Conservation (phyloP, 1,284 basidiomycete genomes). For the Boletellus sp. region DNA sequence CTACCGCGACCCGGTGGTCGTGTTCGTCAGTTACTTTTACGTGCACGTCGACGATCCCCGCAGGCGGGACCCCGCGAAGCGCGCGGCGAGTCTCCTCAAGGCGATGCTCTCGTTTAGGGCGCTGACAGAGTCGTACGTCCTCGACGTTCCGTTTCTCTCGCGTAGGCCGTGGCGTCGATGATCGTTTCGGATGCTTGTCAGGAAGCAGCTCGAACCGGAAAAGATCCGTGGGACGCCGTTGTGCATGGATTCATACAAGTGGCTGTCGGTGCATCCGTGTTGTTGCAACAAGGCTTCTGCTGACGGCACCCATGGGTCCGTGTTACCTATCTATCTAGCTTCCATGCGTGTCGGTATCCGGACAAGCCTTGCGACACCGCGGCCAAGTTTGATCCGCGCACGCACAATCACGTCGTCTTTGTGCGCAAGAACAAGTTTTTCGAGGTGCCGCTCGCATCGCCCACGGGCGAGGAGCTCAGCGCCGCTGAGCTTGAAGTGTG, state of each 20-base stretch:
- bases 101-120: constrained; percentile 81
- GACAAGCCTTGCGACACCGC: constrained; percentile 82
- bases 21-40: constrained; percentile 95
- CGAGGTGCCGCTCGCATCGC: constrained; percentile 66
- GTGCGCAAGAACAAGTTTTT: constrained; percentile 91
- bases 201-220: constrained; percentile 86
- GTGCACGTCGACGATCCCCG: constrained; percentile 74
- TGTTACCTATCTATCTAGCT: constrained; percentile 45
- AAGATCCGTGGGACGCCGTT: constrained; percentile 79
- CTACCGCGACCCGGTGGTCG: constrained; percentile 87
- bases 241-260: constrained; percentile 95
- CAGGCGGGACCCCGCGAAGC: constrained; percentile 53
- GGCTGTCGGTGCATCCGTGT: constrained; percentile 57
- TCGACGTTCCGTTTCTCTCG: neutral
- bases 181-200: constrained; percentile 25
- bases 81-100: constrained; percentile 81
- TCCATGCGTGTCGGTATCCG: constrained; percentile 90
- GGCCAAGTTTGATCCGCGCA: constrained; percentile 71
- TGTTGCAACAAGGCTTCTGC: neutral
- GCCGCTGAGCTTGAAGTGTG: constrained; percentile 76
- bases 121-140: constrained; percentile 72
- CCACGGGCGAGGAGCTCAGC: constrained; percentile 64
- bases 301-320: neutral
- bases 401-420: constrained; percentile 88
- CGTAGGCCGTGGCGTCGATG: neutral